Evolutionary conservation across 2,329 filamentous ascomycete genomes (phyloP), one percentile per base, ranked within the genome.

Genomic region (Lasiodiplodia citricola): DNA sequence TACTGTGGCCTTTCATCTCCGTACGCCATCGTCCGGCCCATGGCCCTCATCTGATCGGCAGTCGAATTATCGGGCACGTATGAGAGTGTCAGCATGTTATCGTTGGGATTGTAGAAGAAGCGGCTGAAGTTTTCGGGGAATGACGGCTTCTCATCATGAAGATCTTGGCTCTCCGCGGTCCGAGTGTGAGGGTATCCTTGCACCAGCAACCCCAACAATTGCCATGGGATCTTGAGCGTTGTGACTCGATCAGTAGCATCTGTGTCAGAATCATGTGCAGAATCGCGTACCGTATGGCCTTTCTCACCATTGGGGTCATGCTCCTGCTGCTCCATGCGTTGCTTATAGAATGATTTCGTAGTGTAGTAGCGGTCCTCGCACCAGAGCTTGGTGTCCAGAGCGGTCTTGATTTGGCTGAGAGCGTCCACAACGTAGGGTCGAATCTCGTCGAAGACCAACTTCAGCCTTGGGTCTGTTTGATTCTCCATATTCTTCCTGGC

Each of bases 301-400:
- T 44, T n/a, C 10, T n/a, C 23, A 35, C 35, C 25, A 21, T 52
- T 23, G 50, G 21, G 60, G n/a, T 25, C 60, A 3, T 74, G 66
- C 72, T 68, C 52, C 79, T 71, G 7, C 18, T 47, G 44, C 18
- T 47, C 18, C 44, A 10, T 21, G 7, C n/a, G 16, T n/a, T 47
- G 41, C 16, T 47, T 10, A 18, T 8, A 18, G 41, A n/a, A 47
- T 47, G 44, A 2, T 21, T 47, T 21, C 8, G 44, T 11, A 3
- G 10, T n/a, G 44, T 47, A 47, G 44, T 47, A 47, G 8, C 72
- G 73, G 50, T 66, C 68, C 37, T 77, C 74, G 55, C 55, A 58
- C 55, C 25, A 80, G 69, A 7, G 75, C 74, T n/a, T 52, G 21
- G 28, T 8, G 14, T 66, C 13, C 10, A 58, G 14, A 41, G 28